Evolutionary conservation across 1,284 basidiomycete genomes (phyloP).

Genomic region (Apiotrichum gamsii): DNA sequence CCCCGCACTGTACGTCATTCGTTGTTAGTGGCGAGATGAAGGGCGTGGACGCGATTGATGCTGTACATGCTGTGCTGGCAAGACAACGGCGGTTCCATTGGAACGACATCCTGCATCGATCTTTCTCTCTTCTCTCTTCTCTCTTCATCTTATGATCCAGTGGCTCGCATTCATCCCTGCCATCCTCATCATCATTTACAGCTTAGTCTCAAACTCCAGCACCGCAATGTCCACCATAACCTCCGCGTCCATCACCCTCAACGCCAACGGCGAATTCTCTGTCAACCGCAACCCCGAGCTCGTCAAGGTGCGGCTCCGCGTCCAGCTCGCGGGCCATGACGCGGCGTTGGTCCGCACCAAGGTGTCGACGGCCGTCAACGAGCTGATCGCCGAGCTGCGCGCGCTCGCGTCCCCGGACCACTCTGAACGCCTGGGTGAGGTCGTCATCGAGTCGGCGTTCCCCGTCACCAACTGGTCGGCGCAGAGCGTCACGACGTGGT

Average conservation of each 20-base stretch:
- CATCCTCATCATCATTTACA: not conserved
- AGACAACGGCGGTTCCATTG: too few species aligned
- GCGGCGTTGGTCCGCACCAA: not conserved
- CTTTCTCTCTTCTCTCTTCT: not conserved
- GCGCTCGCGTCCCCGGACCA: not conserved
- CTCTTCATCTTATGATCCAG: not conserved
- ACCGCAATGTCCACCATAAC: not conserved
- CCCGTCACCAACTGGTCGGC: constrained; percentile 15
- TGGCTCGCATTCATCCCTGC: not conserved
- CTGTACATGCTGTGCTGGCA: too few species aligned
- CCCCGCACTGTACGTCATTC: too few species aligned
- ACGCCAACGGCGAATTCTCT: not conserved
- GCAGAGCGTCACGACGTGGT: constrained; percentile 8
- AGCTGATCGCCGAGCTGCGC: not conserved
- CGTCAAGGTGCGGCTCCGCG: constrained; percentile 1
- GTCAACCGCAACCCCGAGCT: constrained; percentile 9
- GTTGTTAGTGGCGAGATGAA: too few species aligned
- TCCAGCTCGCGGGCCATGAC: not conserved
- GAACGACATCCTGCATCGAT: too few species aligned
- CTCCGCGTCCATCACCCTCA: constrained; percentile 1
- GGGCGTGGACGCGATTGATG: too few species aligned
- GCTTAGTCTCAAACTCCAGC: too few species aligned
- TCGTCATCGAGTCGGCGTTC: not conserved
- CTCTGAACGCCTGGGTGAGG: constrained; percentile 2
- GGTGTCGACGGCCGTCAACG: not conserved